Conservation (phyloP, 345 rosid species). For the Hypericum perforatum region DNA sequence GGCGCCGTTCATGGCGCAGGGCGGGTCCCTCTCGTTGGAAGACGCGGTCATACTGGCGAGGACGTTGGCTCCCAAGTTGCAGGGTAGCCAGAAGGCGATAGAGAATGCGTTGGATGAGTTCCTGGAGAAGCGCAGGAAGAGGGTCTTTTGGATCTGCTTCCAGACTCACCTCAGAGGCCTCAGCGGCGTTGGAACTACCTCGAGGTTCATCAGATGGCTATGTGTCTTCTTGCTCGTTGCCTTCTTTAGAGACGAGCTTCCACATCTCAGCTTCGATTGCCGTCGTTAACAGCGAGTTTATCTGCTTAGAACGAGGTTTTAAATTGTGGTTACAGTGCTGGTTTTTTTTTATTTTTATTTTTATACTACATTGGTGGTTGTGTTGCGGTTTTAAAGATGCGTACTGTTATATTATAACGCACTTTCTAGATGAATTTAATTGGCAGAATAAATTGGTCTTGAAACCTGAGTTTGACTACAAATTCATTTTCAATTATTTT, state of each 20-base stretch:
- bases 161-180: constrained; percentile 36
- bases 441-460: too few relatives aligned
- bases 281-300: constrained; percentile 9
- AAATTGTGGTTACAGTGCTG: too few relatives aligned
- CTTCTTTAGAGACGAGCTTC: constrained; percentile 23
- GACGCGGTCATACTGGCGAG: constrained; percentile 18
- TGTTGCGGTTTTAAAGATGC: too few relatives aligned
- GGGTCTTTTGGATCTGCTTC: constrained; percentile 24
- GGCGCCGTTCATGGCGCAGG: constrained; percentile 29
- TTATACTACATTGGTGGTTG: too few relatives aligned
- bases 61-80: constrained; percentile 11
- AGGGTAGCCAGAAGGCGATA: not conserved
- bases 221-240: constrained; percentile 9
- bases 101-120: constrained; percentile 12
- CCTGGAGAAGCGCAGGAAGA: constrained; percentile 9
- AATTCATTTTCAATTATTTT: too few relatives aligned
- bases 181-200: constrained; percentile 12
- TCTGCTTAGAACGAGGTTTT: too few relatives aligned
- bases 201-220: constrained; percentile 11
- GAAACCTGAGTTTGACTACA: too few relatives aligned
- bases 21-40: constrained; percentile 26
- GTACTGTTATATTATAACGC: too few relatives aligned
- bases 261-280: constrained; percentile 33
- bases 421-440: too few relatives aligned
- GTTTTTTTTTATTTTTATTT: too few relatives aligned